Evolutionary conservation across 768 basidiomycete genomes (phyloP), one percentile per base, ranked within the genome.

Genomic region (Gautieria morchelliformis): DNA sequence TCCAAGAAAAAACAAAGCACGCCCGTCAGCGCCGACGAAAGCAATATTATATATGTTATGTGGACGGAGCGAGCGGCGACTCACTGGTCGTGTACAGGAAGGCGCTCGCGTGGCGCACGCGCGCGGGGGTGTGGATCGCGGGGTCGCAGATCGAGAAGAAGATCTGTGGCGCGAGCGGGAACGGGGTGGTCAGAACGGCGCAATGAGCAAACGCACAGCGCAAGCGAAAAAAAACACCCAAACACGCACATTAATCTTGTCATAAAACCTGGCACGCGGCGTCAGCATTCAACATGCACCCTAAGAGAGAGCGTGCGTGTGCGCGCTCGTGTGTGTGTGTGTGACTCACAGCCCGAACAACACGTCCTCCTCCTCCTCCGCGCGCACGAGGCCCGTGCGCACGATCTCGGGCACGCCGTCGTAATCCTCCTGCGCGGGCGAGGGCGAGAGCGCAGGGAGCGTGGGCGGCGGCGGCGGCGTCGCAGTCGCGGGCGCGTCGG

Each of bases 111-210:
- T 67, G 66, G 17, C 71, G 68, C 24, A 73, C 70, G 11, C 68
- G 62, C 32, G 72, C 70, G 8, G 82, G 77, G 0, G 76, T 80
- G 63, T 84, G 82, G 17, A 82, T 70, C 40, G 72, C 76, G 37
- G 73, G 74, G 65, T 85, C 83, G 49, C 83, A 70, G 54, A 83
- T 73, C 8, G 80, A 53, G 45, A 42, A 44, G 17, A 45, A 20
- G 37, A 56, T 56, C 55, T 56, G 53, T 42, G 41, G 1, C 15
- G 41, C 46, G 24, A n/a, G n/a, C n/a, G n/a, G n/a, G n/a, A n/a
- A n/a, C n/a, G n/a, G n/a, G n/a, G n/a, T n/a, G n/a, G n/a, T n/a
- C n/a, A n/a, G n/a, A n/a, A n/a, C n/a, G n/a, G n/a, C n/a, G n/a
- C n/a, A n/a, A n/a, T n/a, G n/a, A n/a, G n/a, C n/a, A n/a, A n/a